Percentiles rank a stretch among this genome's conserved stretches.
These are phyloP conservation scores for Ophiognomonia clavigignenti-juglandacearum DNA, from an alignment of 2,329 filamentous ascomycete genomes.

Conservation along the genomic window DNA sequence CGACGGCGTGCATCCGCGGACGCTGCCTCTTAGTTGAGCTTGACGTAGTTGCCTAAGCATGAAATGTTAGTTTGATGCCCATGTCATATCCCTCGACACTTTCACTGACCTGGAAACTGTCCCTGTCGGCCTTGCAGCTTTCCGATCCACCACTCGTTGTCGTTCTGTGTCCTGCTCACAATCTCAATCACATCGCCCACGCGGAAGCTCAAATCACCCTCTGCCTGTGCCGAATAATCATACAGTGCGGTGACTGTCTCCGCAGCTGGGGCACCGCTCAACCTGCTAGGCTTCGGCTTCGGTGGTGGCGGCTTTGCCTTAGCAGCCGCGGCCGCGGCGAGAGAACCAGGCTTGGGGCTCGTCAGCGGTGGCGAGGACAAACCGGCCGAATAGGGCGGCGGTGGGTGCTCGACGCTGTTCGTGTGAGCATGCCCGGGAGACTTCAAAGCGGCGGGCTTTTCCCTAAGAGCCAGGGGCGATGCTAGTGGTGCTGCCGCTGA, in stretches of 20 bases:
- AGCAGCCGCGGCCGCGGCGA: slow-evolving; percentile 46
- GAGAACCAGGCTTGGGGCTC: slow-evolving; percentile 23
- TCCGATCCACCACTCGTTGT: slow-evolving; percentile 97
- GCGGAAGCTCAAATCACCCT: slow-evolving; percentile 86
- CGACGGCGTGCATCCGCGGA: too few relatives aligned
- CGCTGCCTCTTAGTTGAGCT: slow-evolving; percentile 32
- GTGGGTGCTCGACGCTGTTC: slow-evolving; percentile 50
- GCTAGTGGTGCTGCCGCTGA: slow-evolving; percentile 3
- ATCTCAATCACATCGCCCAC: slow-evolving; percentile 91
- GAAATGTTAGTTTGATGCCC: background rate
- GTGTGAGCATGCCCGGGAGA: slow-evolving; percentile 25
- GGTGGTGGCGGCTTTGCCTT: slow-evolving; percentile 68
- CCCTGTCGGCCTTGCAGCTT: slow-evolving; percentile 74
- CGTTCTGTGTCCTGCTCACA: slow-evolving; percentile 72
- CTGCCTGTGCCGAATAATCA: slow-evolving; percentile 93
- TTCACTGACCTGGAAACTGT: slow-evolving; percentile 84
- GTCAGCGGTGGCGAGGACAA: slow-evolving; percentile 23
- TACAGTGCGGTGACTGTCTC: slow-evolving; percentile 90
- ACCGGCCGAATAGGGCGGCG: slow-evolving; percentile 64
- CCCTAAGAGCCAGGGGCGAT: slow-evolving; percentile 15
- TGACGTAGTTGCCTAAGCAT: slow-evolving; percentile 40
- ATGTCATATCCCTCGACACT: background rate
- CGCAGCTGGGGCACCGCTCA: slow-evolving; percentile 59
- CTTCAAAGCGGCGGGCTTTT: slow-evolving; percentile 12
- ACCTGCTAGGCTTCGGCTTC: slow-evolving; percentile 71